These are phyloP conservation scores for Oryza officinalis DNA, from an alignment of 176 grass and related monocot species.

Conservation along the genomic window DNA sequence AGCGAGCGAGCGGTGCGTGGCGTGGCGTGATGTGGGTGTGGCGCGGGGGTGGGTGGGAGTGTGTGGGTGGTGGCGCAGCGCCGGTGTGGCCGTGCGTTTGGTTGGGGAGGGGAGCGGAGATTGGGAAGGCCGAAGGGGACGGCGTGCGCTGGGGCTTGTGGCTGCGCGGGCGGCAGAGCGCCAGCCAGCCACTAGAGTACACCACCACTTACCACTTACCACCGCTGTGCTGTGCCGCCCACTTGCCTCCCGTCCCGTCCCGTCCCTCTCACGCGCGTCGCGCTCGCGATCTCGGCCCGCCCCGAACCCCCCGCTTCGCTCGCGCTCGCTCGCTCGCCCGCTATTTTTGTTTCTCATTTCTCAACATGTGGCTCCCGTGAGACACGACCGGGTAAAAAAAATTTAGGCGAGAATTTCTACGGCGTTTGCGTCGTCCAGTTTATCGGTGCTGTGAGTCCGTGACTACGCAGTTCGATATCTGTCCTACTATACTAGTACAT, in stretches of 20 bases:
- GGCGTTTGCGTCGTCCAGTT: background rate
- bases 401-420: background rate
- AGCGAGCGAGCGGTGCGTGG: constrained; percentile 12
- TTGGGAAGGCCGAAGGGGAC: background rate
- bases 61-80: constrained; percentile 47
- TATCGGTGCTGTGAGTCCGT: background rate
- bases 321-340: background rate
- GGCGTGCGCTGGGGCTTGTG: constrained; percentile 28
- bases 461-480: background rate
- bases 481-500: too few species aligned
- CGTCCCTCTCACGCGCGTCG: constrained; percentile 11
- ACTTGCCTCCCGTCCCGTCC: background rate
- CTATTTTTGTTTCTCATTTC: background rate
- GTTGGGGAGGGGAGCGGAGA: background rate
- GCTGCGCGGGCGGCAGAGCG: constrained; percentile 33
- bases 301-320: background rate
- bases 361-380: background rate
- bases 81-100: constrained; percentile 12
- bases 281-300: background rate
- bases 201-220: background rate
- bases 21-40: constrained; percentile 20
- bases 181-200: constrained; percentile 25
- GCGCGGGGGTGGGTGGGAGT: constrained; percentile 23
- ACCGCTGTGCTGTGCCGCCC: background rate
- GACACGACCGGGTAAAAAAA: background rate